phyloP scores from a whole-genome alignment of 169 alveolate species.

The Plasmodium knowlesi region DNA sequence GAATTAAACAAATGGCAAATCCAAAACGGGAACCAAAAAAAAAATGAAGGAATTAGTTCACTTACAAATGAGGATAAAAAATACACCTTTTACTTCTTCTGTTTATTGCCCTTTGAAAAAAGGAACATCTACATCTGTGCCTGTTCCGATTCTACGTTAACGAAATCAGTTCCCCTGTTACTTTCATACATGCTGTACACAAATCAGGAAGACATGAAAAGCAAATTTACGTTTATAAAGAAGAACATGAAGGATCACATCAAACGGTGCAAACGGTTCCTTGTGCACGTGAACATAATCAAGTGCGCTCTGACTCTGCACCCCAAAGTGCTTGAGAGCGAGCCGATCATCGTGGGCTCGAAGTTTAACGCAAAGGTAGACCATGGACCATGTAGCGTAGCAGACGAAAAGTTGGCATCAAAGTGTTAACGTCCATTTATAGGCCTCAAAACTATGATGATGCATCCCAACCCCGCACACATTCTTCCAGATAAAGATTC shows the following conservation, averaged over 20 bases:
- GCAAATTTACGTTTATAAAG: slow-evolving; percentile 39
- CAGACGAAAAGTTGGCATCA: not conserved
- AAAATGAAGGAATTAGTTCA: slow-evolving; percentile 13
- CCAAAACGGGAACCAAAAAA: not conserved
- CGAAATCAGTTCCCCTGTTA: slow-evolving; percentile 29
- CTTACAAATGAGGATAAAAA: slow-evolving; percentile 41
- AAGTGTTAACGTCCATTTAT: not conserved
- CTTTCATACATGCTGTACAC: slow-evolving; percentile 30
- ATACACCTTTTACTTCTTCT: slow-evolving; percentile 67
- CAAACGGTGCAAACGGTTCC: slow-evolving; percentile 44
- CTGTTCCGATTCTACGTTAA: slow-evolving; percentile 24
- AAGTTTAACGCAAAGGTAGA: slow-evolving; percentile 46
- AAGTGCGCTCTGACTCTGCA: slow-evolving; percentile 14
- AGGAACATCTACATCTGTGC: slow-evolving; percentile 45
- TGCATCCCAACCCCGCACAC: not conserved
- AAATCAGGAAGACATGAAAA: slow-evolving; percentile 65
- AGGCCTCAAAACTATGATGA: not conserved
- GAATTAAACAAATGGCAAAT: slow-evolving; percentile 10
- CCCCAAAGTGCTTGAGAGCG: slow-evolving; percentile 66
- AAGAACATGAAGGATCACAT: slow-evolving; percentile 51
- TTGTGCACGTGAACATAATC: slow-evolving; percentile 32
- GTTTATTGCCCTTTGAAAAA: slow-evolving; percentile 60
- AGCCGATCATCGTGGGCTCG: slow-evolving; percentile 31
- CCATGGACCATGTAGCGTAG: not conserved
- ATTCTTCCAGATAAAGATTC: slow-evolving; percentile 39